Evolutionary conservation across 768 basidiomycete genomes (phyloP).

Genomic region (Pisolithus tinctorius): DNA sequence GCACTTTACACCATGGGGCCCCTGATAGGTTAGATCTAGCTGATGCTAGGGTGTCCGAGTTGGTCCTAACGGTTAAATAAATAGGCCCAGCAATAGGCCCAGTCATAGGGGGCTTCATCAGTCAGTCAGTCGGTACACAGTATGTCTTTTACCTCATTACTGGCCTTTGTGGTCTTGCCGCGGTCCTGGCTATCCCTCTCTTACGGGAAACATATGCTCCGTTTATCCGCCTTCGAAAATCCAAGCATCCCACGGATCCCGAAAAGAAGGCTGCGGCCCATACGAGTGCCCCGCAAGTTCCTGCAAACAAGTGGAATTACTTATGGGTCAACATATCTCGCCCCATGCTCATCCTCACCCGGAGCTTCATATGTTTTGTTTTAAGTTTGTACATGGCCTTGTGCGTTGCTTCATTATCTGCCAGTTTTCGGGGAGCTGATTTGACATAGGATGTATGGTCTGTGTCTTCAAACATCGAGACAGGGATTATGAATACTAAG

Average conservation of each 20-base stretch:
- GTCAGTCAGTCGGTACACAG: slow-evolving; percentile 50
- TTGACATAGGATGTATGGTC: slow-evolving; percentile 47
- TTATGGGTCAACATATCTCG: slow-evolving; percentile 59
- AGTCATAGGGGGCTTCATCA: slow-evolving; percentile 59
- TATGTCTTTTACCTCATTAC: slow-evolving; percentile 52
- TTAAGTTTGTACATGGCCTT: slow-evolving; percentile 71
- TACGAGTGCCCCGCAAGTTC: slow-evolving; percentile 22
- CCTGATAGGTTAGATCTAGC: slow-evolving; percentile 39
- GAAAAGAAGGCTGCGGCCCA: slow-evolving; percentile 36
- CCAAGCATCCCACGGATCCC: slow-evolving; percentile 32
- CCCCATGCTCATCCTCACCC: slow-evolving; percentile 50
- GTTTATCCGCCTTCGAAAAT: slow-evolving; percentile 48
- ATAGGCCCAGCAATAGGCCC: slow-evolving; percentile 50
- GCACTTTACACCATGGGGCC: slow-evolving; percentile 60
- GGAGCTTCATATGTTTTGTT: slow-evolving; percentile 63
- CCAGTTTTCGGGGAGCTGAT: background rate
- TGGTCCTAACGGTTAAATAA: slow-evolving; percentile 3
- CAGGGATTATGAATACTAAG: slow-evolving; percentile 3
- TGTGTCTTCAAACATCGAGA: slow-evolving; percentile 14
- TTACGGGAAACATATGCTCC: slow-evolving; percentile 76
- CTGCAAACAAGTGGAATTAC: slow-evolving; percentile 30
- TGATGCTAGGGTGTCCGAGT: background rate
- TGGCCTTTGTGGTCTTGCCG: slow-evolving; percentile 36
- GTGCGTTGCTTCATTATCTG: slow-evolving; percentile 32
- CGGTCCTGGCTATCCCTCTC: slow-evolving; percentile 49